phyloP scores from a whole-genome alignment of 257 asterid species.

The Plantago ovata region DNA sequence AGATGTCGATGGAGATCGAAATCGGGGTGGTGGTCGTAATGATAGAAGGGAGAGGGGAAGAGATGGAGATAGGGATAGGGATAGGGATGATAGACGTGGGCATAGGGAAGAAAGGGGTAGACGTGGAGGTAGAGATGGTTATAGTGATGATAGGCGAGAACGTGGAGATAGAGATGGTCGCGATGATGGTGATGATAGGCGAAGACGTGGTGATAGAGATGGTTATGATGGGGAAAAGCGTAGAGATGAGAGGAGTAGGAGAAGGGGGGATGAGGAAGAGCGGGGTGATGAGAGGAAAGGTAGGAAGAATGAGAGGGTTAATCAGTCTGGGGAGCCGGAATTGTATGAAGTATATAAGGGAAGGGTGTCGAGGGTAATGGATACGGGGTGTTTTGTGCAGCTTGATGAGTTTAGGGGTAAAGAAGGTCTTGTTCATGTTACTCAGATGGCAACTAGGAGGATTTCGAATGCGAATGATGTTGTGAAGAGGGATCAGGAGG shows the following conservation, averaged over 20 bases:
- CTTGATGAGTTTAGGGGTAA: conserved; percentile 64
- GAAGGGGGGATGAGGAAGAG: conserved; percentile 31
- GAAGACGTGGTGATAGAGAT: conserved; percentile 10
- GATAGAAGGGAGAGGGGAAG: conserved; percentile 9
- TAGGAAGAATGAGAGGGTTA: conserved; percentile 24
- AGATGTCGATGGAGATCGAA: conserved; percentile 20
- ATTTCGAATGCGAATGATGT: conserved; percentile 82
- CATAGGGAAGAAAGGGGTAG: conserved; percentile 24
- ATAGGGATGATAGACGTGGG: conserved; percentile 29
- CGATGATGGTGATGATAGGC: conserved; percentile 21
- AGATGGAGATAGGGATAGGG: conserved; percentile 29
- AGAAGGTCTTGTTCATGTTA: conserved; percentile 87
- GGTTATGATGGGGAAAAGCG: conserved; percentile 10
- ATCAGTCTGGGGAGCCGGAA: conserved; percentile 48
- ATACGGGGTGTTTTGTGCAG: conserved; percentile 92
- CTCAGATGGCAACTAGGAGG: conserved; percentile 83
- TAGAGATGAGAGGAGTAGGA: conserved; percentile 19
- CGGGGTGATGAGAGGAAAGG: conserved; percentile 42
- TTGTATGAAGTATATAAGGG: conserved; percentile 75
- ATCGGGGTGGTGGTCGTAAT: not conserved
- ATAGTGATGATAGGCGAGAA: conserved; percentile 28
- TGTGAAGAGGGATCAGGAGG: conserved; percentile 90
- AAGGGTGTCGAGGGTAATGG: conserved; percentile 87
- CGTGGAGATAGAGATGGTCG: conserved; percentile 25
- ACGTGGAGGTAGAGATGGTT: conserved; percentile 23